phyloP scores from a whole-genome alignment of 2,329 filamentous ascomycete species.

The Sporothrix brunneoviolacea region DNA sequence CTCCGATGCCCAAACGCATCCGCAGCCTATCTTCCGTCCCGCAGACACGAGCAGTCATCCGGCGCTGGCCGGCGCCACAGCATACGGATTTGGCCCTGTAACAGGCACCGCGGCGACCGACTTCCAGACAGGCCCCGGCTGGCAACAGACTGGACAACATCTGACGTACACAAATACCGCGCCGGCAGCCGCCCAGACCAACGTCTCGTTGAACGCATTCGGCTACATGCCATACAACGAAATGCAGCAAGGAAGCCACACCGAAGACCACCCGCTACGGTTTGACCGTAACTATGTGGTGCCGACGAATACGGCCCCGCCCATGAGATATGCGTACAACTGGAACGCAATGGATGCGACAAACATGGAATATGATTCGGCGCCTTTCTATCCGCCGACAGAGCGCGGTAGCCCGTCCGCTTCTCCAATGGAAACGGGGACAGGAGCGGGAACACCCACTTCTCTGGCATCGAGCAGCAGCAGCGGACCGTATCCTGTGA shows the following conservation, averaged over 20 bases:
- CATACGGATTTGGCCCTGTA: neutral
- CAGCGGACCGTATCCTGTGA: neutral
- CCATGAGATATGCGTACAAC: neutral
- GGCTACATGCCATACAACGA: neutral
- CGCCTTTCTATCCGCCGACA: neutral
- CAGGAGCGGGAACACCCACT: neutral
- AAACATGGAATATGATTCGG: neutral
- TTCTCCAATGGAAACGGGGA: neutral
- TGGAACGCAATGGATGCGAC: neutral
- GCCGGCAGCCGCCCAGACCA: neutral
- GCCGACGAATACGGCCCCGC: neutral
- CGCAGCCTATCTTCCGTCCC: neutral
- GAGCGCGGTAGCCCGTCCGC: neutral
- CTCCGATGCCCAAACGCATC: neutral
- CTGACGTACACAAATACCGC: neutral
- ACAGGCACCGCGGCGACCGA: too few relatives aligned
- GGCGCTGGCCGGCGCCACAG: neutral
- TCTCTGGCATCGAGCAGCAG: conserved; percentile 10
- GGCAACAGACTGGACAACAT: neutral
- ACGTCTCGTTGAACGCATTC: neutral
- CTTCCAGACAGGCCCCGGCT: neutral
- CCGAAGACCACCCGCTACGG: neutral
- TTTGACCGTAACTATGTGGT: neutral
- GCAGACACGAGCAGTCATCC: neutral
- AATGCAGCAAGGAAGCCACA: neutral